Conservation (phyloP, 2,329 filamentous ascomycete genomes). For the Fusarium duplospermum region DNA sequence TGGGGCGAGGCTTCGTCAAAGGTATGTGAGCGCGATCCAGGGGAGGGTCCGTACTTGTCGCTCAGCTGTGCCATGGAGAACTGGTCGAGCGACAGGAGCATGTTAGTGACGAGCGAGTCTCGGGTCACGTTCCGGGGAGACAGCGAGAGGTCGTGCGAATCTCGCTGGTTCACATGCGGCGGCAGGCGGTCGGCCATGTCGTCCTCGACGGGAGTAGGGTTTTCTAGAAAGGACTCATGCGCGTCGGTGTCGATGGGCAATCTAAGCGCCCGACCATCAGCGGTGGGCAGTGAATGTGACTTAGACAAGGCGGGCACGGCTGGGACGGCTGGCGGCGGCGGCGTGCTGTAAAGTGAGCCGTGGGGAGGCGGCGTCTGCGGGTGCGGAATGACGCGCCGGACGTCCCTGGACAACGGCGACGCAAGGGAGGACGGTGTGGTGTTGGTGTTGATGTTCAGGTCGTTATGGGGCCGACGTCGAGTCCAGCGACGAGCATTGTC, state of each 20-base stretch:
- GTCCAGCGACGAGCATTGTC: conserved; percentile 44
- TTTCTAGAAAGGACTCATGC: conserved; percentile 47
- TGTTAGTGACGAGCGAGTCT: conserved; percentile 94
- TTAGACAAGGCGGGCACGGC: conserved; percentile 33
- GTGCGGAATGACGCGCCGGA: conserved; percentile 34
- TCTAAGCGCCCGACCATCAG: conserved; percentile 44
- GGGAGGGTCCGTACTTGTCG: conserved; percentile 40
- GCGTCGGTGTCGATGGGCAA: conserved; percentile 36
- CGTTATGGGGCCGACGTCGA: conserved; percentile 40
- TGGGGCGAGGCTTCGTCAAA: conserved; percentile 43
- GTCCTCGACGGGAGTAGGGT: conserved; percentile 46
- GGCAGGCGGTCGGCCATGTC: conserved; percentile 44
- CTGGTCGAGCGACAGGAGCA: conserved; percentile 93
- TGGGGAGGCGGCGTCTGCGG: conserved; percentile 38
- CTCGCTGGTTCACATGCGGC: conserved; percentile 54
- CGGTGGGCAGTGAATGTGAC: conserved; percentile 37
- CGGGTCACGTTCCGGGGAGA: conserved; percentile 81
- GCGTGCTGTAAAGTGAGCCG: conserved; percentile 26
- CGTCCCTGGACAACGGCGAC: conserved; percentile 30
- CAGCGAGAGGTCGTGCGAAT: conserved; percentile 89
- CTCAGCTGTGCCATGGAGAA: conserved; percentile 67
- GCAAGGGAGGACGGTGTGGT: conserved; percentile 36
- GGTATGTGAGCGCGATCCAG: conserved; percentile 42
- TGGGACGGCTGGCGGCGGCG: conserved; percentile 26
- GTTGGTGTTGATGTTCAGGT: conserved; percentile 42